Conservation (phyloP, 306 rosid species). For the Prunus mongolica region DNA sequence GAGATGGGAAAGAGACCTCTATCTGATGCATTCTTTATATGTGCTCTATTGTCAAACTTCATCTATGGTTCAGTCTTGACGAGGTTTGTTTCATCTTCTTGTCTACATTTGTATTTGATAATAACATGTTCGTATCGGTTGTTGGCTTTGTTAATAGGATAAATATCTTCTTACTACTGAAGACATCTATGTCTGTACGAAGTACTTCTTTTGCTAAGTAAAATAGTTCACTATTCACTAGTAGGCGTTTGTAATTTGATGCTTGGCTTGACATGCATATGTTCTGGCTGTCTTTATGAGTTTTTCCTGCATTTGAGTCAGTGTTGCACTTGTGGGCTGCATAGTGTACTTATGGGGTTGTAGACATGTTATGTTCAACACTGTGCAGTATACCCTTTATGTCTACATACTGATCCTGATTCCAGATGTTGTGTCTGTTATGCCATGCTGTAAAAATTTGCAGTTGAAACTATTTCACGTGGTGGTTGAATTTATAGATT, state of each 20-base stretch:
- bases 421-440: background rate
- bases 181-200: background rate
- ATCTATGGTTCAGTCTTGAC: conserved; percentile 45
- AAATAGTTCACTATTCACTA: background rate
- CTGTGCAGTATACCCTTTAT: background rate
- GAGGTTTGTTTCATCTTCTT: conserved; percentile 49
- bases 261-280: background rate
- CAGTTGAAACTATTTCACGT: background rate
- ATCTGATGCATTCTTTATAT: conserved; percentile 55
- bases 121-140: background rate
- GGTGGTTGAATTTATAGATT: background rate
- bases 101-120: background rate
- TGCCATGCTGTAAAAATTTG: background rate
- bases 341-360: background rate
- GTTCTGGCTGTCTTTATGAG: background rate
- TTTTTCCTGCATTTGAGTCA: background rate
- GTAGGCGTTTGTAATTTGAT: background rate
- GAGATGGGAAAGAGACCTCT: conserved; percentile 45
- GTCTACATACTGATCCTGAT: background rate
- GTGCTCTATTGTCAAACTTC: conserved; percentile 70
- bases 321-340: background rate
- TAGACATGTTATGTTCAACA: background rate
- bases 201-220: background rate
- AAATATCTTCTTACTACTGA: background rate
- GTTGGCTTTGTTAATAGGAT: background rate